Evolutionary conservation across 1,139 yeast species (phyloP).

Genomic region (Taphrina communis): DNA sequence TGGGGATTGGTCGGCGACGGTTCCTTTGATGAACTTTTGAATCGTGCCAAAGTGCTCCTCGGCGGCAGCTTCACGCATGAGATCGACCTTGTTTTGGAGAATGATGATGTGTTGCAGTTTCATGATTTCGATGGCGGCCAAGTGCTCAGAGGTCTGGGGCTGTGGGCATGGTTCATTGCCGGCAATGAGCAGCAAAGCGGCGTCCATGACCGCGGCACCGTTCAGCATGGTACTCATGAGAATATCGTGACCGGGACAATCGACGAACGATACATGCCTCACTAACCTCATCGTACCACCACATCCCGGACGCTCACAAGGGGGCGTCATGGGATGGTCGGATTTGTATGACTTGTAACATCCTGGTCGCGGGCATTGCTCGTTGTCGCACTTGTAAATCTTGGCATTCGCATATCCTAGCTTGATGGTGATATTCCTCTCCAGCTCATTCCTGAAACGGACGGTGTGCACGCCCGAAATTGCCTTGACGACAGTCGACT

Average conservation of each 20-base stretch:
- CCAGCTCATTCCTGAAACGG: constrained; percentile 72
- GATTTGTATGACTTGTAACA: constrained; percentile 94
- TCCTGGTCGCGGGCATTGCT: constrained; percentile 89
- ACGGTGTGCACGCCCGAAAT: constrained; percentile 99
- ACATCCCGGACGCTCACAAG: constrained; percentile 80
- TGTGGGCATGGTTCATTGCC: constrained; percentile 99
- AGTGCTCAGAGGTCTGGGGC: constrained; percentile 98
- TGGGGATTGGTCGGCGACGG: constrained; percentile 99
- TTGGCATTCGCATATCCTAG: constrained; percentile 99
- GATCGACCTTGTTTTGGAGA: constrained; percentile 96
- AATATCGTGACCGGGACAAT: constrained; percentile 99
- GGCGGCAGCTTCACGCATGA: constrained; percentile 97
- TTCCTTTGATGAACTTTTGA: constrained; percentile 78
- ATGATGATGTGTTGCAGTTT: constrained; percentile 95
- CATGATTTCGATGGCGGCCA: constrained; percentile 99
- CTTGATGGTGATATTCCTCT: constrained; percentile 98
- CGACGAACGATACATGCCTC: constrained; percentile 97
- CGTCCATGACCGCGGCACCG: constrained; percentile 99
- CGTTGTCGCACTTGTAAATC: constrained; percentile 88
- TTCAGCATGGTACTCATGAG: constrained; percentile 99
- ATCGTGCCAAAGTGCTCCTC: constrained; percentile 93
- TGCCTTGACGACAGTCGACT: constrained; percentile 97
- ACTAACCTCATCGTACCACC: constrained; percentile 82
- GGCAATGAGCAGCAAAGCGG: constrained; percentile 92
- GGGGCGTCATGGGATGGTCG: constrained; percentile 92